These are phyloP conservation scores for Phylloporus arenicola DNA, from an alignment of 768 basidiomycete genomes.

Conservation along the genomic window DNA sequence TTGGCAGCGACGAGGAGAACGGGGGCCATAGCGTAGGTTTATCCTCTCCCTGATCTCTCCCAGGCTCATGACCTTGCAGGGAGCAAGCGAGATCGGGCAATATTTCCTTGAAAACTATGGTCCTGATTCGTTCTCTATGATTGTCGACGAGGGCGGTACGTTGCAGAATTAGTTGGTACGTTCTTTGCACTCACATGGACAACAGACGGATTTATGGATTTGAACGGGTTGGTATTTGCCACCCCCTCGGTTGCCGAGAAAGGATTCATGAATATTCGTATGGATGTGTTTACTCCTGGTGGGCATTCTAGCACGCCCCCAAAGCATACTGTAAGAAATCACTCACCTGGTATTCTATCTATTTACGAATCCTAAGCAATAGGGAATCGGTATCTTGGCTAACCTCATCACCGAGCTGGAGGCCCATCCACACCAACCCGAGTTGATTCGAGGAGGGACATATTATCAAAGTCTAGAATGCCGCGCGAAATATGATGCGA, in stretches of 20 bases:
- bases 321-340: too few species aligned
- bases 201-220: too few species aligned
- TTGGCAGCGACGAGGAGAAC: constrained; percentile 44
- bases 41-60: not conserved
- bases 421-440: constrained; percentile 30
- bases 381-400: constrained; percentile 19
- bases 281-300: too few species aligned
- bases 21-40: constrained; percentile 34
- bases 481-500: constrained; percentile 35
- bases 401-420: constrained; percentile 43
- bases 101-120: constrained; percentile 40
- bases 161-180: not conserved
- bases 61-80: constrained; percentile 23
- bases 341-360: too few species aligned
- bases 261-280: too few species aligned
- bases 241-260: too few species aligned
- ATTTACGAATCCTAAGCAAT: too few species aligned
- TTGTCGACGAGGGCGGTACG: constrained; percentile 55
- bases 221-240: too few species aligned
- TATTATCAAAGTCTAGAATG: constrained; percentile 29
- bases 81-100: constrained; percentile 35
- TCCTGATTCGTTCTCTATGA: constrained; percentile 42
- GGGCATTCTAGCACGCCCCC: too few species aligned
- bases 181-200: constrained; percentile 12
- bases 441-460: not conserved